phyloP scores from a whole-genome alignment of 2,329 filamentous ascomycete species.

The Xylariomycetidae sp. region DNA sequence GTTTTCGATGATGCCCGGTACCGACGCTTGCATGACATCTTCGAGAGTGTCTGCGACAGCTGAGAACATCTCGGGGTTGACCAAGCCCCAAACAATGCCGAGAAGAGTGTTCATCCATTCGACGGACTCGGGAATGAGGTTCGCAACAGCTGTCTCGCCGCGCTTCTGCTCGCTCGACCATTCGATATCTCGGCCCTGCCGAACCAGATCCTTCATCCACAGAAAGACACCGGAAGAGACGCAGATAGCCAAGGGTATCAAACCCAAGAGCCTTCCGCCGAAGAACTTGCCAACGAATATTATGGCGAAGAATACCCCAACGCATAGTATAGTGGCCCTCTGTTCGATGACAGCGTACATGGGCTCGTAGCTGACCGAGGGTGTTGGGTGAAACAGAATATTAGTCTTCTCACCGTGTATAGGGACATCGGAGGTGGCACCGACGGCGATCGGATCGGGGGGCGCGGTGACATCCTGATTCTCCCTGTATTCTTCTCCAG shows the following conservation, averaged over 20 bases:
- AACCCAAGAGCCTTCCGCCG: slow-evolving; percentile 69
- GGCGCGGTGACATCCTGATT: slow-evolving; percentile 88
- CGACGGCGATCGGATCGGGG: slow-evolving; percentile 76
- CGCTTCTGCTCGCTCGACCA: slow-evolving; percentile 85
- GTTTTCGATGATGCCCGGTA: slow-evolving; percentile 87
- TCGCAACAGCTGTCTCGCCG: slow-evolving; percentile 79
- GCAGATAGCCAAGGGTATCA: slow-evolving; percentile 69
- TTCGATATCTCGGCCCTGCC: slow-evolving; percentile 76
- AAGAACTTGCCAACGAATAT: slow-evolving; percentile 74
- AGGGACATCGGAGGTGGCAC: slow-evolving; percentile 86
- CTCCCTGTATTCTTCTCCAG: slow-evolving; percentile 73
- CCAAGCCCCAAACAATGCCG: slow-evolving; percentile 79
- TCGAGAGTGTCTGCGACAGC: slow-evolving; percentile 87
- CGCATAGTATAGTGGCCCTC: slow-evolving; percentile 65
- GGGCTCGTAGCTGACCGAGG: slow-evolving; percentile 82
- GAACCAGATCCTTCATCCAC: slow-evolving; percentile 84
- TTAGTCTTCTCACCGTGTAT: slow-evolving; percentile 97
- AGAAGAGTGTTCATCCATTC: slow-evolving; percentile 95
- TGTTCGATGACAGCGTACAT: slow-evolving; percentile 76
- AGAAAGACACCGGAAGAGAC: slow-evolving; percentile 76
- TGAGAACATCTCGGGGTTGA: slow-evolving; percentile 95
- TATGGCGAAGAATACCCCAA: slow-evolving; percentile 67
- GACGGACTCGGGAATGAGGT: slow-evolving; percentile 87
- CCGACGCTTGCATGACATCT: slow-evolving; percentile 95
- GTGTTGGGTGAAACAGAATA: slow-evolving; percentile 91